Base-by-base conservation (phyloP, 1,139 yeast species). In the Petasospora fabianii region DNA sequence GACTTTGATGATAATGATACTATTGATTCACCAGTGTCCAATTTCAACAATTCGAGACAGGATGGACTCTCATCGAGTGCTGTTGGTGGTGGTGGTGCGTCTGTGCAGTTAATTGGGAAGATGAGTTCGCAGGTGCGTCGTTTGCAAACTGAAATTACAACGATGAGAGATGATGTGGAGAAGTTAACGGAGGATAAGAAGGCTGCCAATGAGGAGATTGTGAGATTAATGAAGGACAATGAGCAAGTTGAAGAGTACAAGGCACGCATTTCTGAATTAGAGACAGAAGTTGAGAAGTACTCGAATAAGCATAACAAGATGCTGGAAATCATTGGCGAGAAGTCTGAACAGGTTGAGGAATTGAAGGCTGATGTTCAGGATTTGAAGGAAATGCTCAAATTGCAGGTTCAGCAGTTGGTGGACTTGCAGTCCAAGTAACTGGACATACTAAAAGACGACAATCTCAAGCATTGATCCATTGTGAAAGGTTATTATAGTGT, bases 341-440 rank as follows among this genome's bases (percentile, higher is more conserved):
- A 90, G 58, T 75, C 88, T 12, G 98, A 94, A 59, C 73, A 71
- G 48, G 92, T 86, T 6, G 85, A 81, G 41, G 98, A 92, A 61
- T 68, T 94, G 38, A 71, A 72, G 49, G 96, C 95, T 5, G 99
- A 92, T 56, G 92, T 94, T 13, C 73, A 70, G 6, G 99, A 92
- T 60, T 68, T 92, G 61, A 92, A 90, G 61, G 90, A 84, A 30
- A 68, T 90, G 66, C 76, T 88, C 58, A 73, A 77, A 45, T 73
- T 75, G 46, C 98, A 92, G 60, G 92, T 88, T 24, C 94, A 86
- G 59, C 94, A 88, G 53, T 71, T 90, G 74, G 80, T 53, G 26
- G 55, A 47, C 3, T 14, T 51, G 15, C 55, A 53, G 29, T 20
- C 18, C 11, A 39, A 35, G 27, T 39, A 26, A 40, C n/a, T n/a